Base-by-base conservation (phyloP, 352 stramenopile species). In the Phytophthora litchii region DNA sequence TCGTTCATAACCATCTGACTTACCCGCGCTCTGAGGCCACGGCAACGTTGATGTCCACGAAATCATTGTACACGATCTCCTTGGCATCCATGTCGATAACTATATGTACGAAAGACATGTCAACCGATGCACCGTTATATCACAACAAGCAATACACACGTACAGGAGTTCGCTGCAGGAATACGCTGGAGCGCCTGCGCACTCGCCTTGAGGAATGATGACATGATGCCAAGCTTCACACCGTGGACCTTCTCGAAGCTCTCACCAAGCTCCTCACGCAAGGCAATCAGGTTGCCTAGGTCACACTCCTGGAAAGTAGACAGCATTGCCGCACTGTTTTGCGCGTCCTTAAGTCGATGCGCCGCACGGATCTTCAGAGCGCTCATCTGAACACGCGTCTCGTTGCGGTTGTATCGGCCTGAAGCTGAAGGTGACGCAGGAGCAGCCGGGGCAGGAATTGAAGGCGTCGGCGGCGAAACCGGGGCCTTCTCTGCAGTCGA, bases 271-370 rank as follows among this genome's bases (percentile, higher is more conserved):
- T 95, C 89, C 19, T 96, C 89, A 47, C 94, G 86, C 34, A 98
- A 67, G 62, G 94, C 94, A 57, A 99, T 97, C n/a, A 99, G 80
- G 50, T 94, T 95, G 40, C 90, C 85, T 80, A 99, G 92, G 70
- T 99, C 97, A 53, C 89, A 96, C 76, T 99, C 97, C 74, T 99
- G 97, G 85, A 99, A 99, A 40, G 97, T 99, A 14, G 97, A 99
- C 10, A 99, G 84, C 89, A 99, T 99, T 25, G 97, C 97, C 19
- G 96, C 95, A 19, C 91, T 96, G 78, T 99, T 99, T 85, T 99
- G 97, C 25, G 96, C 96, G 64, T 99, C 97, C 72, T 99, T 99
- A 45, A 99, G 85, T 42, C 97, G 88, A 53, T 97, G 74, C 11
- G 97, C 97, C 41, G 98, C 94, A 52, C 95, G 94, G 54, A 96